A percentile compares a stretch with the other conserved stretches of the same genome.
phyloP scores from a whole-genome alignment of 805 yeast genomes.

The Peterozyma xylosa region DNA sequence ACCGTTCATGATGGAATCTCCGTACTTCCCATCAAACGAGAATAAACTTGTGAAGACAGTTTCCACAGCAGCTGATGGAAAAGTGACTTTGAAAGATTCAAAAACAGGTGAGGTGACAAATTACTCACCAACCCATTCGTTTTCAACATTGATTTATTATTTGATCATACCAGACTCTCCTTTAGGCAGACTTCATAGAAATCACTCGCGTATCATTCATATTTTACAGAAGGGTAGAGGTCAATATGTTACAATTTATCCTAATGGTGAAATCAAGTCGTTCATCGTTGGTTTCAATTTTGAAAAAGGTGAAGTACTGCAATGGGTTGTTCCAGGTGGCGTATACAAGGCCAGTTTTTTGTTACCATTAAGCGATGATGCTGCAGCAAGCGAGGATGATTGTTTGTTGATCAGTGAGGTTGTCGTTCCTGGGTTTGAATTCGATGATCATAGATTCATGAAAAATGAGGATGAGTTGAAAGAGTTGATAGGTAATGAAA shows the following conservation, averaged over 20 bases:
- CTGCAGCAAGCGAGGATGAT: conserved; percentile 26
- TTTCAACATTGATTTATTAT: conserved; percentile 46
- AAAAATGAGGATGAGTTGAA: conserved; percentile 22
- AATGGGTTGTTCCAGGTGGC: conserved; percentile 61
- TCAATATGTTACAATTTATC: conserved; percentile 44
- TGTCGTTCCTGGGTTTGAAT: conserved; percentile 58
- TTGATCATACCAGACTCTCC: conserved; percentile 43
- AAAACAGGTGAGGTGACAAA: neutral
- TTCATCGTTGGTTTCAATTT: conserved; percentile 47
- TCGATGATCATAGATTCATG: conserved; percentile 42
- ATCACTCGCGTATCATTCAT: conserved; percentile 46
- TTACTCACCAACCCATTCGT: conserved; percentile 25
- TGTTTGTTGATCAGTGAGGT: conserved; percentile 45
- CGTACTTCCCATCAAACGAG: conserved; percentile 25
- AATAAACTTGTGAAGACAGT: conserved; percentile 11
- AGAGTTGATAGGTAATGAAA: conserved; percentile 27
- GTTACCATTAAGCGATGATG: conserved; percentile 23
- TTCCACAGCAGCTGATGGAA: conserved; percentile 4
- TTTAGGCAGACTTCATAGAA: conserved; percentile 42
- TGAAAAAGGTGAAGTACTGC: conserved; percentile 39
- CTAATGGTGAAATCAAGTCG: conserved; percentile 39
- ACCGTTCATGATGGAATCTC: conserved; percentile 31
- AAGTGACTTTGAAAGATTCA: conserved; percentile 4
- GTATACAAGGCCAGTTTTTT: conserved; percentile 50
- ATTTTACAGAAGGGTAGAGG: conserved; percentile 50